These are phyloP conservation scores for Penicillium sclerotigenum DNA, from an alignment of 2,329 filamentous ascomycete genomes.

Conservation along the genomic window DNA sequence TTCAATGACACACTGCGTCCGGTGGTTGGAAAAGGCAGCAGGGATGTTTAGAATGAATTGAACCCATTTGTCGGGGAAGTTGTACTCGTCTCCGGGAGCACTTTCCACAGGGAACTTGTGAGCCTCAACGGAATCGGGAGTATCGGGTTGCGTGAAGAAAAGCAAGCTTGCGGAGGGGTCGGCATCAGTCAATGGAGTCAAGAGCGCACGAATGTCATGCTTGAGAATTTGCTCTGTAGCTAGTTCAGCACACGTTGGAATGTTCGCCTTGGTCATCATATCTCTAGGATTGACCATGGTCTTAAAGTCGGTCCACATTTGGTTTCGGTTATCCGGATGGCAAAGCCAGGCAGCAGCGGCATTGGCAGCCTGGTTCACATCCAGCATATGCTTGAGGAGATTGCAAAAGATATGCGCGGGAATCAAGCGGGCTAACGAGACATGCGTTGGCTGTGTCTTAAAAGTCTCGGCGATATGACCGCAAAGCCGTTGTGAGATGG, in stretches of 20 bases:
- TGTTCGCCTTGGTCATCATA: slow-evolving; percentile 42
- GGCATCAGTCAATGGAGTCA: slow-evolving; percentile 39
- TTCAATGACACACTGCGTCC: slow-evolving; percentile 45
- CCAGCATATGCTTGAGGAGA: slow-evolving; percentile 78
- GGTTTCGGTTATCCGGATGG: slow-evolving; percentile 81
- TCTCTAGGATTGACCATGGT: slow-evolving; percentile 40
- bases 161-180: slow-evolving; percentile 30
- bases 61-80: slow-evolving; percentile 51
- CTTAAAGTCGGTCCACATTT: slow-evolving; percentile 88
- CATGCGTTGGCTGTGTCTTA: slow-evolving; percentile 77
- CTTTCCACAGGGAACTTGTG: slow-evolving; percentile 38
- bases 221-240: slow-evolving; percentile 42
- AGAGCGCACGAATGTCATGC: slow-evolving; percentile 43
- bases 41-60: slow-evolving; percentile 44
- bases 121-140: slow-evolving; percentile 29
- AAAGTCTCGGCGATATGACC: slow-evolving; percentile 81
- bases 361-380: slow-evolving; percentile 90
- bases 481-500: slow-evolving; percentile 78
- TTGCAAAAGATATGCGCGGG: slow-evolving; percentile 86
- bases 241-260: slow-evolving; percentile 38
- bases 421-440: slow-evolving; percentile 79
- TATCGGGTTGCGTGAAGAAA: slow-evolving; percentile 36
- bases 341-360: slow-evolving; percentile 90
- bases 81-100: slow-evolving; percentile 39
- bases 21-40: slow-evolving; percentile 40